Percentiles rank a stretch among this genome's conserved stretches.
Evolutionary conservation across 2,329 filamentous ascomycete genomes (phyloP).

Genomic region (Aureobasidium leucospermi): DNA sequence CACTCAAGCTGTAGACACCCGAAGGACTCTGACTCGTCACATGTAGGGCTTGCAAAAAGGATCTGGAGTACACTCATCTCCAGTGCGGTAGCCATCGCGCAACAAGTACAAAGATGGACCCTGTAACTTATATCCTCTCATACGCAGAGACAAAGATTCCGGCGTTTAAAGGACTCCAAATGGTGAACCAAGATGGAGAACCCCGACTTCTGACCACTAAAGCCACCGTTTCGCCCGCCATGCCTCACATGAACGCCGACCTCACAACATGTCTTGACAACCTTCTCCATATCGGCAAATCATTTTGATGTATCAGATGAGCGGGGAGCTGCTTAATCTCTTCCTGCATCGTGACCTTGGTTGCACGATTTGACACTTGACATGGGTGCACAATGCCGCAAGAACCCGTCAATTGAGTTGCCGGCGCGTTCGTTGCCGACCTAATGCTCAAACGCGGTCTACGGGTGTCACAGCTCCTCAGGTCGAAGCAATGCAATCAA

Average conservation of each 20-base stretch:
- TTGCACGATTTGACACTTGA: constrained; percentile 5
- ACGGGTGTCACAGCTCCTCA: not conserved
- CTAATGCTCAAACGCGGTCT: not conserved
- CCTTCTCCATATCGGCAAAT: too few relatives aligned
- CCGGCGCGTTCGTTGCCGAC: constrained; percentile 3
- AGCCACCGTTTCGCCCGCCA: not conserved
- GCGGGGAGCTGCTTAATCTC: not conserved
- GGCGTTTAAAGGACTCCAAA: not conserved
- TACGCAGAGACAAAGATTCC: not conserved
- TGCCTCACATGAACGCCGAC: not conserved
- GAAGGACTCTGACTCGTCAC: too few relatives aligned
- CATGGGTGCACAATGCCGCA: constrained; percentile 3
- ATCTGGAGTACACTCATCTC: too few relatives aligned
- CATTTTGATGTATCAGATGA: not conserved
- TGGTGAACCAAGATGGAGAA: not conserved
- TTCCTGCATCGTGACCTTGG: not conserved
- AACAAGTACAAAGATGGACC: too few relatives aligned
- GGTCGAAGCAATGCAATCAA: not conserved
- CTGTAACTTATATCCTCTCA: not conserved
- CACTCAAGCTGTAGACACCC: too few relatives aligned
- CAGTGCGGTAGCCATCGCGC: too few relatives aligned
- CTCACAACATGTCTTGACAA: too few relatives aligned
- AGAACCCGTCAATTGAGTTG: not conserved
- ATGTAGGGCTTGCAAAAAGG: too few relatives aligned
- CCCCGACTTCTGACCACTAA: not conserved